Evolutionary conservation across 371 early-diverging fungal genomes (phyloP), one percentile per base, ranked within the genome.

Genomic region (Mucor ambiguus): DNA sequence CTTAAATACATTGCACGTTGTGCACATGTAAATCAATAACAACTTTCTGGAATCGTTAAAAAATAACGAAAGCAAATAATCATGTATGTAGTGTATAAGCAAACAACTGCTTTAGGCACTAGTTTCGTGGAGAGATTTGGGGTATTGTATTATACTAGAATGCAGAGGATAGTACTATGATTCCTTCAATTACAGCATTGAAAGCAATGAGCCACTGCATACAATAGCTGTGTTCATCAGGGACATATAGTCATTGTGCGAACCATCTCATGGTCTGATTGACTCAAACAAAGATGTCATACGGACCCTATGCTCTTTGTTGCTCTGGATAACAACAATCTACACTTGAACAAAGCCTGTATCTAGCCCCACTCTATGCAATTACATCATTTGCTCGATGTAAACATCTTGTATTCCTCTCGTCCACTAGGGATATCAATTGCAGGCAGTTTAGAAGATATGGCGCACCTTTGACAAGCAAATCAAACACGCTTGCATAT

Each of bases 401-500:
- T 38, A 38, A 41, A 41, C 41, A 41, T 41, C 41, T 4, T 41
- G 41, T 41, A 41, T 41, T 41, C 41, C 41, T 18, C 41, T 41
- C 18, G 4, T 18, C 41, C 41, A 41, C 18, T 41, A 14, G 18
- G 5, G 1, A 18, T 18, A 5, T 18, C 18, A 41, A 0, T 41
- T 0, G 41, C 41, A 16, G 52, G 52, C 52, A 52, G 52, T 28
- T 52, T 52, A 52, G 52, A 46, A 18, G 24, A 46, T 8, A 46
- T 20, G 46, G 46, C 46, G 20, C 52, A 52, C 52, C 24, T 52
- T 52, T 52, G 52, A 52, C 52, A 52, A 52, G 26, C 52, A 52
- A 52, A 52, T 46, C 46, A 46, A 46, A 46, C 46, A 52, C 52
- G 52, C 52, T 52, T 52, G 52, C 52, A 52, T 24, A 52, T 26